Evolutionary conservation across 2,329 filamentous ascomycete species (phyloP).

Genomic region (Daldinia eschscholtzii): DNA sequence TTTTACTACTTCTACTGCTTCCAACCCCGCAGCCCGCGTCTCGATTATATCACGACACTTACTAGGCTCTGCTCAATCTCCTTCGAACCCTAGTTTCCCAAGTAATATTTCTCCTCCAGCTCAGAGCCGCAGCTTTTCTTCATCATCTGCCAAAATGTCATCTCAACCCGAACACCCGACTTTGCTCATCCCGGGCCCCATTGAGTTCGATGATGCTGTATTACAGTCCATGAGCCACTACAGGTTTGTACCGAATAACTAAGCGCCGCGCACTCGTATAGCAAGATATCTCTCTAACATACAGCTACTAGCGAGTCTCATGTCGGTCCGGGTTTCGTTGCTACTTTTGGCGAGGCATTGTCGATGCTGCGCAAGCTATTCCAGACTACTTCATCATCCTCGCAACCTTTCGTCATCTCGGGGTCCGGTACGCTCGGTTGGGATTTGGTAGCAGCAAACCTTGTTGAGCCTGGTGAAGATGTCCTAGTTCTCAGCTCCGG

Average conservation of each 20-base stretch:
- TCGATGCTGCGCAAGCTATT: conserved; percentile 92
- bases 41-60: conserved; percentile 51
- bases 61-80: conserved; percentile 33
- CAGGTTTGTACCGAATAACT: conserved; percentile 68
- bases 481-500: conserved; percentile 94
- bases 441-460: conserved; percentile 95
- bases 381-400: conserved; percentile 83
- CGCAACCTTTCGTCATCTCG: conserved; percentile 93
- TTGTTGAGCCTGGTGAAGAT: conserved; percentile 89
- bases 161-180: conserved; percentile 74
- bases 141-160: conserved; percentile 64
- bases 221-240: conserved; percentile 95
- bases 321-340: conserved; percentile 89
- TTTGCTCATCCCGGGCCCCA: conserved; percentile 95
- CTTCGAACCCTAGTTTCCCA: conserved; percentile 37
- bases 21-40: conserved; percentile 51
- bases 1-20: conserved; percentile 37
- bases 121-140: conserved; percentile 50
- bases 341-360: conserved; percentile 90
- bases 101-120: conserved; percentile 50
- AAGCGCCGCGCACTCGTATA: conserved; percentile 1
- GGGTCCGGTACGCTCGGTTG: conserved; percentile 96
- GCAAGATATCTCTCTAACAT: conserved; percentile 27
- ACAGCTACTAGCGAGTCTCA: conserved; percentile 81
- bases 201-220: conserved; percentile 98